Evolutionary conservation across 2,329 filamentous ascomycete species (phyloP).

Genomic region (Penicillium hesseltinei): DNA sequence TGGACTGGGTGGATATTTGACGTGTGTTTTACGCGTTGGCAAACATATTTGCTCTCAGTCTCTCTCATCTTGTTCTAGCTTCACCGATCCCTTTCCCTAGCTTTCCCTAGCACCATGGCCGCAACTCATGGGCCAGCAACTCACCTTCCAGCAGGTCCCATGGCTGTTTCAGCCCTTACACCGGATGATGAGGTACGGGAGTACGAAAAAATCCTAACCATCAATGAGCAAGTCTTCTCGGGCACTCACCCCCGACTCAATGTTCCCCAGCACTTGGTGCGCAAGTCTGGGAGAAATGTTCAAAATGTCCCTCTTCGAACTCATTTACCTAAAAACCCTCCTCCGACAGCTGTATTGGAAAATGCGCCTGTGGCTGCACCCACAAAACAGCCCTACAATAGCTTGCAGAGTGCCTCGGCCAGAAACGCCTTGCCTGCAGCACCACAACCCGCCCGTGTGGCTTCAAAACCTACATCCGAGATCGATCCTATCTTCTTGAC

Average conservation of each 20-base stretch:
- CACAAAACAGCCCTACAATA: conserved; percentile 21
- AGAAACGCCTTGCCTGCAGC: conserved; percentile 24
- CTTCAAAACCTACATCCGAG: conserved; percentile 58
- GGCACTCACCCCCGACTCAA: conserved; percentile 64
- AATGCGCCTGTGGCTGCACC: conserved; percentile 4
- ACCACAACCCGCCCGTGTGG: conserved; percentile 38
- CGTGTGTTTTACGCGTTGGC: neutral
- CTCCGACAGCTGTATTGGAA: conserved; percentile 10
- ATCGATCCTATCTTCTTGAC: conserved; percentile 81
- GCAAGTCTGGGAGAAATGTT: conserved; percentile 38
- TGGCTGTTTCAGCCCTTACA: conserved; percentile 27
- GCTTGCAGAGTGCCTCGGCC: conserved; percentile 17
- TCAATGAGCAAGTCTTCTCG: conserved; percentile 77
- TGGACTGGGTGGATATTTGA: conserved; percentile 6
- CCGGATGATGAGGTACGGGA: conserved; percentile 60
- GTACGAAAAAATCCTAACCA: conserved; percentile 75
- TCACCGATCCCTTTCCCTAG: conserved; percentile 9
- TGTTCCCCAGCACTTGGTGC: conserved; percentile 54
- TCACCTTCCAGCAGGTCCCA: conserved; percentile 33
- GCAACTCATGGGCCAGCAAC: conserved; percentile 29
- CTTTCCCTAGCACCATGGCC: conserved; percentile 30
- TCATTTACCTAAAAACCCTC: conserved; percentile 26
- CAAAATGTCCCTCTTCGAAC: conserved; percentile 33
- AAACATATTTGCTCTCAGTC: neutral
- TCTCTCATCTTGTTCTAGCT: conserved; percentile 9